Evolutionary conservation across 2,329 filamentous ascomycete genomes (phyloP).

Genomic region (Hypoxylon sp.): DNA sequence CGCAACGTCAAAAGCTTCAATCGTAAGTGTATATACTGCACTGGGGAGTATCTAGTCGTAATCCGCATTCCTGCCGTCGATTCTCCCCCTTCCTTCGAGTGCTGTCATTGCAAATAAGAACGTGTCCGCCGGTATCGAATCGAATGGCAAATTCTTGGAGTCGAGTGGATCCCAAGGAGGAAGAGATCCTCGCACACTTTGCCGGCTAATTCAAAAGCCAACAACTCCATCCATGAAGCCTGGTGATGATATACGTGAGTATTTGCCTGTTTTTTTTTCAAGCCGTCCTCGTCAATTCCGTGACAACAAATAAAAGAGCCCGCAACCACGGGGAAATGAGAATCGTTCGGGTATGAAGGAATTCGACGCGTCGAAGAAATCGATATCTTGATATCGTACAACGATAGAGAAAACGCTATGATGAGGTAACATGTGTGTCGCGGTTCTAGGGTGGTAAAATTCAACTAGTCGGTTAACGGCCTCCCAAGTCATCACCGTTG

Average conservation of each 20-base stretch:
- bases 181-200: constrained; percentile 20
- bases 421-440: constrained; percentile 22
- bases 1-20: constrained; percentile 11
- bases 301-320: constrained; percentile 45
- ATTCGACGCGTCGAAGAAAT: constrained; percentile 33
- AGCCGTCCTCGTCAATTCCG: constrained; percentile 45
- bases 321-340: constrained; percentile 15
- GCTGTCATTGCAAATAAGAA: constrained; percentile 44
- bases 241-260: constrained; percentile 43
- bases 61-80: constrained; percentile 41
- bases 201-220: constrained; percentile 41
- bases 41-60: constrained; percentile 48
- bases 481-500: constrained; percentile 32
- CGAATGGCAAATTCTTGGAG: constrained; percentile 37
- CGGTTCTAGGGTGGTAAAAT: constrained; percentile 9
- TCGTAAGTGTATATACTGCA: constrained; percentile 48
- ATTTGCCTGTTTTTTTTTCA: constrained; percentile 37
- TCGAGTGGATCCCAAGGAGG: constrained; percentile 38
- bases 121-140: constrained; percentile 44
- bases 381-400: constrained; percentile 46
- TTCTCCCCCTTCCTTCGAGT: constrained; percentile 41
- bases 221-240: constrained; percentile 49
- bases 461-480: constrained; percentile 27
- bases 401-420: constrained; percentile 30
- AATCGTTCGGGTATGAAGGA: constrained; percentile 36